These are phyloP conservation scores for Salix caprea DNA, from an alignment of 345 rosid genomes.

Conservation along the genomic window DNA sequence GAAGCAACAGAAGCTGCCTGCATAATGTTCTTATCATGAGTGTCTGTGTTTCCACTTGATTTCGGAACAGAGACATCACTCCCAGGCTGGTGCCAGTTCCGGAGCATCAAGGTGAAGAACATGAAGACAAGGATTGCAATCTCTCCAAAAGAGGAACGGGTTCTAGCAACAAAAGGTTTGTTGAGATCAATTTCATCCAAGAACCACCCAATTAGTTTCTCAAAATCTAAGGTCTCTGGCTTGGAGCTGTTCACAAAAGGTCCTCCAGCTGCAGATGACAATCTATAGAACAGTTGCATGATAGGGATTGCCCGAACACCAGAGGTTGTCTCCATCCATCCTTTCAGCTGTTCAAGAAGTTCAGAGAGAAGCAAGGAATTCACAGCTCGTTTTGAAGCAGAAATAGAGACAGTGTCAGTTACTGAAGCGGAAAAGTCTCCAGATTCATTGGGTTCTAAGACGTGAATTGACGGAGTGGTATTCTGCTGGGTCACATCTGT, in stretches of 20 bases:
- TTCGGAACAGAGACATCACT: slow-evolving; percentile 50
- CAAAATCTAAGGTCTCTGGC: slow-evolving; percentile 76
- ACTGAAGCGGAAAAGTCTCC: slow-evolving; percentile 72
- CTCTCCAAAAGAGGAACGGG: slow-evolving; percentile 80
- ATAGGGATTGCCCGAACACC: slow-evolving; percentile 87
- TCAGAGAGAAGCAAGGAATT: slow-evolving; percentile 90
- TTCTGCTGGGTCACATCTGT: slow-evolving; percentile 43
- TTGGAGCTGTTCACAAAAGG: slow-evolving; percentile 88
- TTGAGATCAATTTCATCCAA: slow-evolving; percentile 70
- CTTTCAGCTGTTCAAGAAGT: slow-evolving; percentile 84
- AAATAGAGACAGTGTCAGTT: slow-evolving; percentile 72
- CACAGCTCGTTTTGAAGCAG: slow-evolving; percentile 90
- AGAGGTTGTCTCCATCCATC: slow-evolving; percentile 87
- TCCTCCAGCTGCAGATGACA: slow-evolving; percentile 94
- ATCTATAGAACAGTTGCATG: slow-evolving; percentile 92
- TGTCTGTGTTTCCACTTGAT: slow-evolving; percentile 47
- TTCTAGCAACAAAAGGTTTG: slow-evolving; percentile 61
- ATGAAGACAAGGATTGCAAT: slow-evolving; percentile 87
- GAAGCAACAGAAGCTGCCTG: slow-evolving; percentile 46
- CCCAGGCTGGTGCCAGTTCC: slow-evolving; percentile 99
- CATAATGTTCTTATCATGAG: slow-evolving; percentile 53
- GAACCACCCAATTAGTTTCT: slow-evolving; percentile 85
- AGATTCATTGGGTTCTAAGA: slow-evolving; percentile 81
- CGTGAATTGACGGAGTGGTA: slow-evolving; percentile 89
- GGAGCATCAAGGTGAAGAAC: slow-evolving; percentile 99